Conservation (phyloP, 768 basidiomycete species). For the Naganishia friedmannii region DNA sequence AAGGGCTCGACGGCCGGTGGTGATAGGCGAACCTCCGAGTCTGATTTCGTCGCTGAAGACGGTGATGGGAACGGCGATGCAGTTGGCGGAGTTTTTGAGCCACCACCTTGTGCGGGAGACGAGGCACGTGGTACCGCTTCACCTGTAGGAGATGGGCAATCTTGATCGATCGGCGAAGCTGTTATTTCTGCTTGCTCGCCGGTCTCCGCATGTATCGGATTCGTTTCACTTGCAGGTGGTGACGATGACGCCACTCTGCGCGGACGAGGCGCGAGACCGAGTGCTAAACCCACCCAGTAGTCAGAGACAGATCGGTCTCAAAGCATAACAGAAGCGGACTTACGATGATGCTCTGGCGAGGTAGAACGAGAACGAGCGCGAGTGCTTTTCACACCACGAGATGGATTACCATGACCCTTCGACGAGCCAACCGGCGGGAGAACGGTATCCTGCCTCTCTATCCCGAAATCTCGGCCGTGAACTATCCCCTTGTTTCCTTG, state of each 20-base stretch:
- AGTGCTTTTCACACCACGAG: background rate
- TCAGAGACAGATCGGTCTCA: too few relatives aligned
- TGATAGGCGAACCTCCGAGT: background rate
- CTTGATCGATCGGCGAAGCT: background rate
- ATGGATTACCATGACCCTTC: background rate
- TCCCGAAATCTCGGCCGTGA: background rate
- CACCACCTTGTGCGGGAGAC: too few relatives aligned
- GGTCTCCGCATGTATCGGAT: background rate
- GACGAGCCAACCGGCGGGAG: too few relatives aligned
- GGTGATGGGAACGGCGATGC: background rate
- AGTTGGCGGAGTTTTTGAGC: too few relatives aligned
- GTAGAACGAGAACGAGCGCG: background rate
- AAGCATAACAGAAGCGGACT: too few relatives aligned
- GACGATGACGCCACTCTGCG: background rate
- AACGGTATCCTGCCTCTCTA: background rate
- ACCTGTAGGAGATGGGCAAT: background rate
- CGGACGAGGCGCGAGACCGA: background rate
- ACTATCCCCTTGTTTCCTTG: background rate
- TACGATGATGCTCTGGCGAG: background rate
- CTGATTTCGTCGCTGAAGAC: background rate
- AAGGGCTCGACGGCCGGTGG: background rate
- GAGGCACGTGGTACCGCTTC: background rate
- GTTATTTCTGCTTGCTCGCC: background rate
- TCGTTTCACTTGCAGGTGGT: background rate
- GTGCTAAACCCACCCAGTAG: background rate